A percentile compares a stretch with the other conserved stretches of the same genome.
Conservation (phyloP, 768 basidiomycete species). For the Pholiota microspora region DNA sequence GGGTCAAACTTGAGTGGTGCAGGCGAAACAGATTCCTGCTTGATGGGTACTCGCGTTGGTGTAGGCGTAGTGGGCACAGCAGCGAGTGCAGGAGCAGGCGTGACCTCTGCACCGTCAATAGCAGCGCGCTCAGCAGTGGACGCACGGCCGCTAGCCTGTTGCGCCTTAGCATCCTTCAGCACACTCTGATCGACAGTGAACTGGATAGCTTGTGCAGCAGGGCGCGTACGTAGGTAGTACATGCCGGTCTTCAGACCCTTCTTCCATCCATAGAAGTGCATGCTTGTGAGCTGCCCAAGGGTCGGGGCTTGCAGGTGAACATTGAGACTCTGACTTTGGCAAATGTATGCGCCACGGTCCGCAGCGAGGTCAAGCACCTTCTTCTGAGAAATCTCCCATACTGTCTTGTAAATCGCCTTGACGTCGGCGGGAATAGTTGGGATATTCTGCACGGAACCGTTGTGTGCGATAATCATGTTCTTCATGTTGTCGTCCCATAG, state of each 20-base stretch:
- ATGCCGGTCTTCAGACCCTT: conserved; percentile 98
- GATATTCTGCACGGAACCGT: conserved; percentile 86
- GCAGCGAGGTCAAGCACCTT: conserved; percentile 96
- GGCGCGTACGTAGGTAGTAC: conserved; percentile 95
- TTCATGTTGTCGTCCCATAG: conserved; percentile 99
- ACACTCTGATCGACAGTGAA: conserved; percentile 91
- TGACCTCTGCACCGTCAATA: conserved; percentile 31
- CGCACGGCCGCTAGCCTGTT: conserved; percentile 31
- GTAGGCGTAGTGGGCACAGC: conserved; percentile 17
- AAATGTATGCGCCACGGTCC: conserved; percentile 98
- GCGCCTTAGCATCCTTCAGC: conserved; percentile 62
- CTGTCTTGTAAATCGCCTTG: conserved; percentile 99
- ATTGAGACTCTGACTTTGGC: conserved; percentile 93
- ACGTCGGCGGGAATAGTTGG: conserved; percentile 85
- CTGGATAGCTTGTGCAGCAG: conserved; percentile 94
- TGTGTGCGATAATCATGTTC: conserved; percentile 97
- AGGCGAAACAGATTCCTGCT: conserved; percentile 25
- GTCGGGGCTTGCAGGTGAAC: conserved; percentile 90
- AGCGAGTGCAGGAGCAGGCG: conserved; percentile 26
- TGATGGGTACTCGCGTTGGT: conserved; percentile 20
- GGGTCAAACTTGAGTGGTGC: conserved; percentile 13
- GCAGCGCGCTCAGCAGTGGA: conserved; percentile 18
- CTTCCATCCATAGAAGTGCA: conserved; percentile 99
- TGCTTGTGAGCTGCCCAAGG: conserved; percentile 87
- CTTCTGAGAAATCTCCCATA: conserved; percentile 99